Base-by-base conservation (phyloP, 2,329 filamentous ascomycete genomes). In the Clarireedia paspali region DNA sequence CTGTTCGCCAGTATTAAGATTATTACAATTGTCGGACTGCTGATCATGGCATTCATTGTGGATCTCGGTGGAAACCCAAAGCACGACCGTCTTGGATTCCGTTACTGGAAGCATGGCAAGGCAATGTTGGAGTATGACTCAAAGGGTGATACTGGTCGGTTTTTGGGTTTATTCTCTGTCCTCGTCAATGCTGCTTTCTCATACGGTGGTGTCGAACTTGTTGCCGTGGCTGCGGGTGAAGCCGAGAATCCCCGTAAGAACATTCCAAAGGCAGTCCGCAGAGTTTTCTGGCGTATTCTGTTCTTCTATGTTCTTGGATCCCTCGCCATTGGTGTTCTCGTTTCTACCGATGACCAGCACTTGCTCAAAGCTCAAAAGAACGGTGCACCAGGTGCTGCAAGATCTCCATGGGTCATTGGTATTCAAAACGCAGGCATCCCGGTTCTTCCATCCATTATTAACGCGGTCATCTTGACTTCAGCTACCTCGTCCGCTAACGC, bases 1-100 rank as follows among this genome's bases (percentile, higher is more conserved):
- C 80, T 81, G 73, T 77, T 80, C 49, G 77, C 82, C 5, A 66
- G 77, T 6, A 73, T 78, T 56, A 82, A 83, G 64, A 74, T 83
- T 17, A 62, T 83, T 15, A 72, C 81, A 40, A 82, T 82, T 58
- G 71, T 90, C 38, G 86, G 82, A 1, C 76, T 92, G 50, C 79
- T 91, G 62, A 64, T 83, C 60, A 91, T 89, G 72, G 92, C 89
- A 2, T 89, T 95, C 66, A 78, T 95, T 61, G 82, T 84, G 61
- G 92, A 94, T 85, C 73, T 94, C 1, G 90, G 89, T 6, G 90
- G 87, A 2, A 94, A 92, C 62, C 90, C 90, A 0, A 68, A 83
- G 0, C 75, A 80, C 39, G 86, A 91, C 62, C 75, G 80, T 0
- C 88, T 88, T 60, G 88, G 88, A 0, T 92, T 92, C 67, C 78